A percentile compares a stretch with the other conserved stretches of the same genome.
Conservation (phyloP, 2,329 filamentous ascomycete species). For the Diaporthe citrichinensis region DNA sequence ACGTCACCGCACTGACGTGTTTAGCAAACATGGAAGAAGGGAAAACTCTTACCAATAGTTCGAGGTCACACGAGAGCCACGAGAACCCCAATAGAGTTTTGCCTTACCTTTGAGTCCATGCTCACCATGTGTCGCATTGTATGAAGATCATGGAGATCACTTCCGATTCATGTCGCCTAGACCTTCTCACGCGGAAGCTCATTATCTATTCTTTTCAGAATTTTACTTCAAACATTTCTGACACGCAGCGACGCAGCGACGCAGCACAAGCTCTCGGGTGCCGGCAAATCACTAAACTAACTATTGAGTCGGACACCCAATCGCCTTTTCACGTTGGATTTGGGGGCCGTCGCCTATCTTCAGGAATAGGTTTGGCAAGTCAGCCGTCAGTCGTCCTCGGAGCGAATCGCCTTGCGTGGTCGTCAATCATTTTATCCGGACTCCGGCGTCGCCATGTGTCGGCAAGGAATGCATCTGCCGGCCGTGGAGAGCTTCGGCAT, state of each 20-base stretch:
- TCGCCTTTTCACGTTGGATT: not conserved
- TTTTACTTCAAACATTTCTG: conserved; percentile 27
- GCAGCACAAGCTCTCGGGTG: conserved; percentile 25
- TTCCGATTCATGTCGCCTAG: conserved; percentile 24
- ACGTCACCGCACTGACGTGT: conserved; percentile 23
- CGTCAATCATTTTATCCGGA: conserved; percentile 23
- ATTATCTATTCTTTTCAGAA: conserved; percentile 3
- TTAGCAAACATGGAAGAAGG: conserved; percentile 8
- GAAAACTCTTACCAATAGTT: conserved; percentile 30
- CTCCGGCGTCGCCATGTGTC: conserved; percentile 17
- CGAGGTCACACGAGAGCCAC: conserved; percentile 8
- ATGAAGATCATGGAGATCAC: conserved; percentile 30
- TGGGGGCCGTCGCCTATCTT: not conserved
- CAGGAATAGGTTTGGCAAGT: not conserved
- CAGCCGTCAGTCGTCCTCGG: not conserved
- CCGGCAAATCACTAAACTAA: conserved; percentile 11
- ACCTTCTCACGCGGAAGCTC: not conserved
- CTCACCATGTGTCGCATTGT: conserved; percentile 29
- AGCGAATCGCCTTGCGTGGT: conserved; percentile 20
- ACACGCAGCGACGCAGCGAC: conserved; percentile 17
- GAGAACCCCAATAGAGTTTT: conserved; percentile 24
- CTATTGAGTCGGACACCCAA: not conserved
- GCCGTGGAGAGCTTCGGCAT: conserved; percentile 11
- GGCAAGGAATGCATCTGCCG: conserved; percentile 15
- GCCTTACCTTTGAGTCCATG: conserved; percentile 23